A percentile compares a stretch with the other conserved stretches of the same genome.
Evolutionary conservation across 257 asterid genomes (phyloP).

Genomic region (Sherardia arvensis): DNA sequence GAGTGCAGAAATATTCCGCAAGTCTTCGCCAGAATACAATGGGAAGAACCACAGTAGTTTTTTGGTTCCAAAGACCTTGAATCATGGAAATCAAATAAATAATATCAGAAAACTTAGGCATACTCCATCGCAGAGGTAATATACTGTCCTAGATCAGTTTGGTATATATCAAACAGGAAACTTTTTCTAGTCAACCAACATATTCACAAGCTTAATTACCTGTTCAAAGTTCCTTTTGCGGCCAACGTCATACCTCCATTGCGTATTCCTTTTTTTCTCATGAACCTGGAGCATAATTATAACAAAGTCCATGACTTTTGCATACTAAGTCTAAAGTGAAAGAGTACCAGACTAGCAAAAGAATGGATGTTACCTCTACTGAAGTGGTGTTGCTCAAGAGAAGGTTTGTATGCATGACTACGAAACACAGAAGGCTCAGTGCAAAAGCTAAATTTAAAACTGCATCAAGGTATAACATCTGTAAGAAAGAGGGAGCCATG

Average conservation of each 20-base stretch:
- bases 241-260: conserved; percentile 74
- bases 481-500: conserved; percentile 53
- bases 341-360: not conserved
- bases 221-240: conserved; percentile 74
- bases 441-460: conserved; percentile 82
- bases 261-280: conserved; percentile 48
- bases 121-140: too few relatives aligned
- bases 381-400: conserved; percentile 78
- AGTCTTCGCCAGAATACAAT: conserved; percentile 52
- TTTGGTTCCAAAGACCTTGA: conserved; percentile 62
- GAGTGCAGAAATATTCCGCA: conserved; percentile 63
- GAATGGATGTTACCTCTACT: conserved; percentile 44
- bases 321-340: not conserved
- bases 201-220: conserved; percentile 29
- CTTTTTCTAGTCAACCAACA: not conserved
- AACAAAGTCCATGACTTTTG: not conserved
- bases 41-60: conserved; percentile 63
- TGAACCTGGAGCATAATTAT: conserved; percentile 44
- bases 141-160: not conserved
- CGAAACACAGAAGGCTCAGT: conserved; percentile 80
- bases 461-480: conserved; percentile 74
- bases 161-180: not conserved
- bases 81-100: not conserved
- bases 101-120: conserved; percentile 3
- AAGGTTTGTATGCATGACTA: conserved; percentile 57